Evolutionary conservation across 495 filamentous ascomycete species (phyloP).

Genomic region (Geopyxis carbonaria): DNA sequence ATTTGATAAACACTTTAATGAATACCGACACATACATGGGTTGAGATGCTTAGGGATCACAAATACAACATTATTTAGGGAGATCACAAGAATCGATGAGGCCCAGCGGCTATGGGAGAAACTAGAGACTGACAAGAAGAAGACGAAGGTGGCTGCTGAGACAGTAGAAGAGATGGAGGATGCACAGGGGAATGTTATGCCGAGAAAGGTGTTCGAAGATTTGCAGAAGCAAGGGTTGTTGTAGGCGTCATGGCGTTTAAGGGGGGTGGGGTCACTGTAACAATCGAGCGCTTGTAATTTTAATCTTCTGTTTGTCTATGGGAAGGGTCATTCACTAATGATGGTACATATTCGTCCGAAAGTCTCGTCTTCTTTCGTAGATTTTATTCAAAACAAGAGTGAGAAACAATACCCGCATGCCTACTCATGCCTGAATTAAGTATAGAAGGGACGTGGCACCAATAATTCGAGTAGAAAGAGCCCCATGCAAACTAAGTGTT

Average conservation of each 20-base stretch:
- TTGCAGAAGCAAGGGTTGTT: conserved; percentile 54
- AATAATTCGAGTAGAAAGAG: too few species aligned
- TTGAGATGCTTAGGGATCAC: conserved; percentile 86
- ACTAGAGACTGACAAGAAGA: conserved; percentile 71
- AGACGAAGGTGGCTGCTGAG: conserved; percentile 52
- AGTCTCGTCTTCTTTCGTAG: too few species aligned
- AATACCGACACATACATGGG: conserved; percentile 79
- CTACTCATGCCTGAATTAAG: too few species aligned
- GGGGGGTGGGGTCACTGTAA: too few species aligned
- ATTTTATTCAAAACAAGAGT: too few species aligned
- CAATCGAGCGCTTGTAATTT: too few species aligned
- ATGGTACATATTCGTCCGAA: too few species aligned
- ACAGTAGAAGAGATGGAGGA: conserved; percentile 97
- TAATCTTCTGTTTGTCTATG: too few species aligned
- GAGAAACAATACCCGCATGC: too few species aligned
- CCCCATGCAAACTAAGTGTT: too few species aligned
- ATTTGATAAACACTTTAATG: conserved; percentile 97
- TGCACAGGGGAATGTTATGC: conserved; percentile 94
- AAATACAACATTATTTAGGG: conserved; percentile 78
- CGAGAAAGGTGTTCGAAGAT: conserved; percentile 89
- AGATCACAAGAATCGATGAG: conserved; percentile 83
- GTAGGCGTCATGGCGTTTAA: conserved; percentile 29
- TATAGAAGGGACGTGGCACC: too few species aligned
- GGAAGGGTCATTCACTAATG: too few species aligned
- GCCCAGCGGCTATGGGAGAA: conserved; percentile 83